These are phyloP conservation scores for Psophocarpus tetragonolobus DNA, from an alignment of 306 rosid genomes.

Conservation along the genomic window DNA sequence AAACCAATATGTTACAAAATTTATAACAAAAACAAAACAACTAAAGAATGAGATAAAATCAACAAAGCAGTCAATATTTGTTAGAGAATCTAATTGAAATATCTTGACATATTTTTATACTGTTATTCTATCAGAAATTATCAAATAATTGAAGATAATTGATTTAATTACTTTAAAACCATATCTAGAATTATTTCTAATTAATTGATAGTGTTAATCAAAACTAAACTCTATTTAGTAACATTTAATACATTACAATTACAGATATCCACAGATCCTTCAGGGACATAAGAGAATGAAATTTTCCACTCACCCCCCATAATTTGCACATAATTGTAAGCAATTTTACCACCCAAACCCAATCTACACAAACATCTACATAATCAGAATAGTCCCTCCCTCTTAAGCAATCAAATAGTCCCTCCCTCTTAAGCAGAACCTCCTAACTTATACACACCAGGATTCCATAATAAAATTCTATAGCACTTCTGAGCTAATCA, in stretches of 20 bases:
- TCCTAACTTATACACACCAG: neutral
- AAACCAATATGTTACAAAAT: neutral
- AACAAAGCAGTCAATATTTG: slow-evolving; percentile 6
- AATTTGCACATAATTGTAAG: neutral
- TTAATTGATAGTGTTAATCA: neutral
- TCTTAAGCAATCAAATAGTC: slow-evolving; percentile 8
- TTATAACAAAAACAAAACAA: neutral
- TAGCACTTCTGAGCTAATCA: neutral
- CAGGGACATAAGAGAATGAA: neutral
- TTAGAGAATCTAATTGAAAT: neutral
- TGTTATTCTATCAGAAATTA: neutral
- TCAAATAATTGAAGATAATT: neutral
- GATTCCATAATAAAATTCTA: neutral
- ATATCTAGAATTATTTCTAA: neutral
- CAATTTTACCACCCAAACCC: neutral
- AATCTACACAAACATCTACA: neutral
- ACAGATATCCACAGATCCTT: neutral
- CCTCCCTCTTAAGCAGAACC: neutral
- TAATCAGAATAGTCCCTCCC: neutral
- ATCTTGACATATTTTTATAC: neutral
- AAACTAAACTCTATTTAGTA: neutral
- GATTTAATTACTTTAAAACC: neutral
- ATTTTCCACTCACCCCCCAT: neutral
- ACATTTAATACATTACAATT: neutral
- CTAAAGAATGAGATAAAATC: neutral